Evolutionary conservation across 2,329 filamentous ascomycete species (phyloP).

Genomic region (Epichloe scottii): DNA sequence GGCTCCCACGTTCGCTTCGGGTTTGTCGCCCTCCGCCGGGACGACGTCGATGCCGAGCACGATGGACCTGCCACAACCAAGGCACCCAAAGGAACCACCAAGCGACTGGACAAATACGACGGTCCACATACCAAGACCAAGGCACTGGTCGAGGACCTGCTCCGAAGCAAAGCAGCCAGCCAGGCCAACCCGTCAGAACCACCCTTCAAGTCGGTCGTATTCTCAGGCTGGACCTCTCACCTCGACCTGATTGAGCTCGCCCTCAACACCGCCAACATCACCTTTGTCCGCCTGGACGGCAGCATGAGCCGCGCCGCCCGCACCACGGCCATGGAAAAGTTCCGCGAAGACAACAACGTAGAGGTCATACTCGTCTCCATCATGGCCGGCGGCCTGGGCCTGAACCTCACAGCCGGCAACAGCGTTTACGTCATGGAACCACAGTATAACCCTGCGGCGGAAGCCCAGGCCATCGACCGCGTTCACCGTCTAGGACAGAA

Average conservation of each 20-base stretch:
- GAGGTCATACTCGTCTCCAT: constrained; percentile 85
- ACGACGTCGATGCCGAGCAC: constrained; percentile 44
- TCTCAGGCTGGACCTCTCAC: constrained; percentile 92
- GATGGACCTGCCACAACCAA: constrained; percentile 32
- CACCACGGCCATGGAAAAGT: constrained; percentile 60
- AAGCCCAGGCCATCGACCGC: constrained; percentile 88
- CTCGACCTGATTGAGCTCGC: constrained; percentile 85
- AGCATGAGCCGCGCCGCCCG: constrained; percentile 70
- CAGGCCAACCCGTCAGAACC: constrained; percentile 48
- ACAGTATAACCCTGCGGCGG: constrained; percentile 90
- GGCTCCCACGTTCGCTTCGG: constrained; percentile 47
- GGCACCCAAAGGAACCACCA: constrained; percentile 30
- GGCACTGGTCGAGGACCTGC: constrained; percentile 64
- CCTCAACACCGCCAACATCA: constrained; percentile 53
- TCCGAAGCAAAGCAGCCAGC: constrained; percentile 51
- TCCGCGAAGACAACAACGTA: constrained; percentile 59
- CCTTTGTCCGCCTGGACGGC: constrained; percentile 75
- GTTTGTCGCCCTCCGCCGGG: constrained; percentile 56
- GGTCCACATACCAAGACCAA: constrained; percentile 89
- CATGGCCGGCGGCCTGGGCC: constrained; percentile 78
- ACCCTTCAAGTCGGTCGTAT: constrained; percentile 86
- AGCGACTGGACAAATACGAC: constrained; percentile 53
- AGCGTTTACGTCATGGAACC: constrained; percentile 96
- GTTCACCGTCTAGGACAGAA: constrained; percentile 87
- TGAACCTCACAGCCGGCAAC: constrained; percentile 79